Conservation (phyloP, 2,329 filamentous ascomycete genomes). For the Onygena corvina region DNA sequence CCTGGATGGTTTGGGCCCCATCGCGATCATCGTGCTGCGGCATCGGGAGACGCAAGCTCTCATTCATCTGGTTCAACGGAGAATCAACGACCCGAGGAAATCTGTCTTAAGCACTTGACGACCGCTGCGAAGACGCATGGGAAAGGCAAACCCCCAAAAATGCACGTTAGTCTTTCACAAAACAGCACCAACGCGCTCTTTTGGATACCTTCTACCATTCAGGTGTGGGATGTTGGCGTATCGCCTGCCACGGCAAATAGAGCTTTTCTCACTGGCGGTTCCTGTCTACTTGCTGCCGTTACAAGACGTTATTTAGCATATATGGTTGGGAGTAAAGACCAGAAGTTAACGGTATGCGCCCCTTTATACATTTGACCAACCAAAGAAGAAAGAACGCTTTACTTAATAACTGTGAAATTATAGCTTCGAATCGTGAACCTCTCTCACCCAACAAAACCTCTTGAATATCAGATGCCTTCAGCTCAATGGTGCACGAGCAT, state of each 20-base stretch:
- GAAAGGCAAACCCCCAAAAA: slow-evolving; percentile 24
- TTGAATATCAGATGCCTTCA: slow-evolving; percentile 33
- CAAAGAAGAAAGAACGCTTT: not conserved
- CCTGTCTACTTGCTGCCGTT: slow-evolving; percentile 30
- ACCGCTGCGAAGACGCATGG: slow-evolving; percentile 20
- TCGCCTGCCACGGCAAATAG: slow-evolving; percentile 27
- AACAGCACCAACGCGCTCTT: slow-evolving; percentile 32
- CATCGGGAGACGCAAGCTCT: slow-evolving; percentile 27
- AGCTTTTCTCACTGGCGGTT: slow-evolving; percentile 29
- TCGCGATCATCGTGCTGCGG: slow-evolving; percentile 8
- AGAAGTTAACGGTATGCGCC: slow-evolving; percentile 33
- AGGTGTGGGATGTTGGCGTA: slow-evolving; percentile 31
- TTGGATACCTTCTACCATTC: slow-evolving; percentile 30
- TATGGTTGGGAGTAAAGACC: slow-evolving; percentile 32
- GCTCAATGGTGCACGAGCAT: slow-evolving; percentile 32
- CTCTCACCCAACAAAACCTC: slow-evolving; percentile 22
- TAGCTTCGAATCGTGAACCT: slow-evolving; percentile 33
- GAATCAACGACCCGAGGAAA: slow-evolving; percentile 30
- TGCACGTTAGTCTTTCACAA: slow-evolving; percentile 28
- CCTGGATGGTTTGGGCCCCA: not conserved
- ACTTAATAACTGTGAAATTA: not conserved
- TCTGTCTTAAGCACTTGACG: slow-evolving; percentile 26
- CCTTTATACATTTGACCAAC: not conserved
- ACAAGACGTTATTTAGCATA: slow-evolving; percentile 30
- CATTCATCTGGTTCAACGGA: slow-evolving; percentile 27